Percentiles rank a stretch among this genome's conserved stretches.
These are phyloP conservation scores for Aspergillus conjunctus DNA, from an alignment of 495 filamentous ascomycete genomes.

Conservation along the genomic window DNA sequence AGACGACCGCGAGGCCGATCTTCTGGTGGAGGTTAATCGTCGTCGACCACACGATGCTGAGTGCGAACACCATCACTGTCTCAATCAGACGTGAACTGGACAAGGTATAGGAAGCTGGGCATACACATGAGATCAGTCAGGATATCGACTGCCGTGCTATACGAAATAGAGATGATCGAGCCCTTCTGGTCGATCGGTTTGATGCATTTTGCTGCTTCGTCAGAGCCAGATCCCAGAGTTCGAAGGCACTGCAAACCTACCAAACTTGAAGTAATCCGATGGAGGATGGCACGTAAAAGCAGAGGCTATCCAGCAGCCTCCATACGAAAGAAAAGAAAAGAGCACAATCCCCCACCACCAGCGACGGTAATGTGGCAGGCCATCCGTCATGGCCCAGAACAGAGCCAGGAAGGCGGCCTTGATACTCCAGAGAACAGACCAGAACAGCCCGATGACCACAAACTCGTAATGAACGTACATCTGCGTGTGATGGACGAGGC, in stretches of 20 bases:
- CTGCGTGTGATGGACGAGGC: constrained; percentile 23
- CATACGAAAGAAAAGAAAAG: constrained; percentile 43
- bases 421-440: constrained; percentile 50
- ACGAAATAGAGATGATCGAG: constrained; percentile 45
- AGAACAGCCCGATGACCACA: constrained; percentile 50
- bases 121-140: constrained; percentile 40
- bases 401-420: constrained; percentile 52
- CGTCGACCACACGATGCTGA: constrained; percentile 34
- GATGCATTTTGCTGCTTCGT: constrained; percentile 22
- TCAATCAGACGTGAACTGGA: neutral
- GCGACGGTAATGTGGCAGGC: constrained; percentile 39
- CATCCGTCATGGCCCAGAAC: constrained; percentile 46
- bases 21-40: constrained; percentile 35
- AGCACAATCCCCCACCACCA: constrained; percentile 40
- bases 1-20: constrained; percentile 33
- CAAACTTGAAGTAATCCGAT: constrained; percentile 44
- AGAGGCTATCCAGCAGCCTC: constrained; percentile 37
- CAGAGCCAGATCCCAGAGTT: neutral
- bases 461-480: constrained; percentile 44
- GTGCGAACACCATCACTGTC: constrained; percentile 38
- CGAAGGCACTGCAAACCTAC: constrained; percentile 8
- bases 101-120: neutral
- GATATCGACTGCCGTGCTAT: constrained; percentile 48
- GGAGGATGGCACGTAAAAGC: constrained; percentile 44
- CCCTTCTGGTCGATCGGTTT: constrained; percentile 25